phyloP scores from a whole-genome alignment of 495 filamentous ascomycete species.

The Aspergillus cristatus region DNA sequence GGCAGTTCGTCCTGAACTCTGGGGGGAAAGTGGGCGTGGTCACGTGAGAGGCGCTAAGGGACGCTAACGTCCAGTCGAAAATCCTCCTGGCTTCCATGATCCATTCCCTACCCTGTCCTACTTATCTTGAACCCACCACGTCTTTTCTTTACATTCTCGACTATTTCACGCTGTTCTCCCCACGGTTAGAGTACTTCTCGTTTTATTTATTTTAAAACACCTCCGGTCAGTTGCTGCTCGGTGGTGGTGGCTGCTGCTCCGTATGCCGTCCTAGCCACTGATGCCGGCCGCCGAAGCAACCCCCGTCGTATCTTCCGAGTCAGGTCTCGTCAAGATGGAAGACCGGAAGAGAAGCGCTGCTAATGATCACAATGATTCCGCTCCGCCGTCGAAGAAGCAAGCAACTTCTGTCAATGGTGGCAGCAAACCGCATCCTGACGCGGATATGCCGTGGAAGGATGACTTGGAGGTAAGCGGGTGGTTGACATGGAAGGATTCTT shows the following conservation, averaged over 20 bases:
- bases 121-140: slow-evolving; percentile 21
- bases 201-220: no score
- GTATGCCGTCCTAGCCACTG: slow-evolving; percentile 47
- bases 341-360: slow-evolving; percentile 87
- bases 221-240: slow-evolving; percentile 28
- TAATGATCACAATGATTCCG: slow-evolving; percentile 63
- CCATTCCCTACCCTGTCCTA: slow-evolving; percentile 8
- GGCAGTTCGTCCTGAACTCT: slow-evolving; percentile 13
- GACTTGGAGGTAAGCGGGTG: slow-evolving; percentile 88
- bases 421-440: slow-evolving; percentile 62
- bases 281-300: slow-evolving; percentile 72
- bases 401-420: slow-evolving; percentile 64
- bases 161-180: slow-evolving; percentile 7
- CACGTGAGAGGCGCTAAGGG: slow-evolving; percentile 30
- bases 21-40: slow-evolving; percentile 22
- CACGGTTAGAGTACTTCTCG: slow-evolving; percentile 22
- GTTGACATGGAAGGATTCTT: no score
- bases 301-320: slow-evolving; percentile 58
- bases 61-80: slow-evolving; percentile 29
- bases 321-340: slow-evolving; percentile 84
- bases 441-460: slow-evolving; percentile 74
- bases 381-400: slow-evolving; percentile 79
- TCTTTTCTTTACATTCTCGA: slow-evolving; percentile 19
- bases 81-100: slow-evolving; percentile 28
- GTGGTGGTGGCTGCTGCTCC: slow-evolving; percentile 29